Base-by-base conservation (phyloP, 2,329 filamentous ascomycete genomes). In the Trichophyton mentagrophytes region DNA sequence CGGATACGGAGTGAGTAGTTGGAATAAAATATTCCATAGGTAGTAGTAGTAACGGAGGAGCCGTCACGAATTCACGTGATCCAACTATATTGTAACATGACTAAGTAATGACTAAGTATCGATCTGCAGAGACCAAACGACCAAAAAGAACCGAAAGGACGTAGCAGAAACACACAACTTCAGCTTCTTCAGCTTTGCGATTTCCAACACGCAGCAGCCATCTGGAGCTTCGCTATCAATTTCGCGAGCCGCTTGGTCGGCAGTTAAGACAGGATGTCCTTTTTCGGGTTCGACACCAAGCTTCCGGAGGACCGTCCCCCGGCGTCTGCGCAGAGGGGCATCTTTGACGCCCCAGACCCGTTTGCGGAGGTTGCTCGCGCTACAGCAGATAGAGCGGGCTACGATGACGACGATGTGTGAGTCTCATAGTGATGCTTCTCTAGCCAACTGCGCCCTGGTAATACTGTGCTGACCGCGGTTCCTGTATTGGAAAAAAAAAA, bases 291-390 rank as follows among this genome's bases (percentile, higher is more conserved):
- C 75, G 87, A 95, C 71, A 80, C 86, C 61, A 81, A 80, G 64
- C 82, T 85, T 33, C 84, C 51, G 27, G 77, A 80, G 70, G 83
- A 85, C 72, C 78, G 82, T 67, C 87, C 90, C 71, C 84, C 88
- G 67, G 76, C 79, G 67, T 79, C 81, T 60, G 86, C 85, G 42
- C 84, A 87, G 59, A 90, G 90, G 68, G 76, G 76, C 51, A 76
- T 78, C 70, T 97, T 97, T 76, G 86, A 90, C 68, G 87, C 90
- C 63, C 82, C 88, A 67, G 90, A 99, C 74, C 90, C 92, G 44
- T 97, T 97, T 74, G 90, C 89, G 65, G 86, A 88, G 62, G 83
- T 96, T 61, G 85, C 88, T 62, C 80, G 80, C 67, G 81, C 74
- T 59, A 71, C 77, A 68, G 73, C 76, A 65, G 73, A 74, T 66